Evolutionary conservation across 1,284 basidiomycete genomes (phyloP).

Genomic region (Lentinula novae-zelandiae): DNA sequence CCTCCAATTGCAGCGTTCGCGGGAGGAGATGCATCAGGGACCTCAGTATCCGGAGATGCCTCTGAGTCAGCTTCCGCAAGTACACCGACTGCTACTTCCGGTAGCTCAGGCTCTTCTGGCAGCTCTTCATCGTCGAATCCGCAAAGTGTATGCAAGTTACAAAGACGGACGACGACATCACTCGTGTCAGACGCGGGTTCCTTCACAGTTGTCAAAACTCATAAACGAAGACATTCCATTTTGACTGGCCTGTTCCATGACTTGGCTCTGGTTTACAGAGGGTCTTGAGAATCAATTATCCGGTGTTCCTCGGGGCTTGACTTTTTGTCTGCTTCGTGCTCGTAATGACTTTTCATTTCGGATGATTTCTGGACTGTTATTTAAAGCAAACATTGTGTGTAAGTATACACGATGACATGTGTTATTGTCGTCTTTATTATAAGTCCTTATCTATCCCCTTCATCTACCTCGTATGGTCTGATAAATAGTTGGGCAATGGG

Average conservation of each 20-base stretch:
- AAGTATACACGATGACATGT: background rate
- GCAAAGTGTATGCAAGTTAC: background rate
- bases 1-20: slow-evolving; percentile 19
- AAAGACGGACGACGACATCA: background rate
- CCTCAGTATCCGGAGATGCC: slow-evolving; percentile 2
- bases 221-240: background rate
- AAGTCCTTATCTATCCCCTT: background rate
- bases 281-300: background rate
- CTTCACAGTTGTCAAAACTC: background rate
- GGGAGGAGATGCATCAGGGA: slow-evolving; percentile 9
- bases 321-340: background rate
- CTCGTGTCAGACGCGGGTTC: background rate
- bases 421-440: background rate
- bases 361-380: background rate
- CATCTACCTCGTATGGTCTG: background rate
- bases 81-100: background rate
- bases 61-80: background rate
- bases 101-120: background rate
- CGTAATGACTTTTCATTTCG: background rate
- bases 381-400: background rate
- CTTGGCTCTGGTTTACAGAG: background rate
- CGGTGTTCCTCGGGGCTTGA: background rate
- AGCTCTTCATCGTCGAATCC: background rate
- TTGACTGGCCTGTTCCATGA: background rate
- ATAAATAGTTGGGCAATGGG: too few relatives aligned